Base-by-base conservation (phyloP, 2,329 filamentous ascomycete species). In the Setomelanomma holmii region DNA sequence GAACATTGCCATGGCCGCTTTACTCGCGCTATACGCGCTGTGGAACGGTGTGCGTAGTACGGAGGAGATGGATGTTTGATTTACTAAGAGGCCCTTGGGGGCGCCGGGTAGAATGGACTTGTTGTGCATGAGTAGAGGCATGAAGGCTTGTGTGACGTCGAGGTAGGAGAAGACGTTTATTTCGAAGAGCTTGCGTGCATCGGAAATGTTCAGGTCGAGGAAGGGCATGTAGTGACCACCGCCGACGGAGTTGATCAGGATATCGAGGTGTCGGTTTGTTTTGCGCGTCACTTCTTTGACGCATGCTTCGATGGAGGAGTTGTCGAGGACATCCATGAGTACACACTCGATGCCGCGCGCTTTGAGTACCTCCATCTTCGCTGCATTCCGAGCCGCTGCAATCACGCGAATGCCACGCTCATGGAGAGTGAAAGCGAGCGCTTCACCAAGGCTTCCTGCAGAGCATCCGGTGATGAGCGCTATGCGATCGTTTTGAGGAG, bases 201-300 rank as follows among this genome's bases (percentile, higher is more conserved):
- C 49, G 11, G 42, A 40, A 23, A 58, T 49, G 40, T 49, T 36
- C 21, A 50, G 30, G 34, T 60, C 52, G 19, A 79, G 44, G 14
- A 73, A 56, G 0, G 77, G 78, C 45, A 66, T 62, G 12, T 67
- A 58, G 14, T 67, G 68, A 14, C 58, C 66, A 8, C 52, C 46
- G 8, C 74, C 78, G 11, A 77, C 75, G 40, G 80, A 81, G 63
- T 80, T 80, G 51, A 80, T 40, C 1, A 75, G 47, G 6, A 66
- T 56, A 20, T 58, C 47, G 11, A 60, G 22, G 23, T 40, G 49
- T 16, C 51, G 51, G n/a, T 49, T 53, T 11, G 54, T 60, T 34
- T 40, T 27, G 11, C 52, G 43, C 22, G 45, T 43, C 8, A 56
- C 11, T 7, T 51, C 47, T 38, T 51, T 41, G 1, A 49, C 56